Conservation (phyloP, 2,329 filamentous ascomycete species). For the Penicillium occitanis region DNA sequence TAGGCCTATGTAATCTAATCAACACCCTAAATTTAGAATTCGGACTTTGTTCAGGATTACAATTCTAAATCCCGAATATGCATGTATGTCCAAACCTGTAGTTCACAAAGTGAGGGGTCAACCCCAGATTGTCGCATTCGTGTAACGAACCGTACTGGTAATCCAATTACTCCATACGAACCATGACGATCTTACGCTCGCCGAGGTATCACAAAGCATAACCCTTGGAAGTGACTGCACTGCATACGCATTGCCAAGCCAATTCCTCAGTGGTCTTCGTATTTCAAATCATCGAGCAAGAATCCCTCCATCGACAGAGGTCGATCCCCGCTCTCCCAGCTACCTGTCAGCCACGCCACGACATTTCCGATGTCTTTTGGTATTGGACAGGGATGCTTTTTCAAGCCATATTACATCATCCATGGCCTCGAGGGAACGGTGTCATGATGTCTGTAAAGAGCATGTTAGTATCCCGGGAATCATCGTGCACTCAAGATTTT, state of each 20-base stretch:
- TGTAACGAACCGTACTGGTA: neutral
- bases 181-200: neutral
- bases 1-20: neutral
- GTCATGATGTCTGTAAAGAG: neutral
- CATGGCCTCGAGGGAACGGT: neutral
- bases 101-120: neutral
- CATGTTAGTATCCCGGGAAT: neutral
- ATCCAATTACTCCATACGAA: neutral
- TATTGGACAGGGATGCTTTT: neutral
- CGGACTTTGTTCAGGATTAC: neutral
- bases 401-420: neutral
- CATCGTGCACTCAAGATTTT: neutral
- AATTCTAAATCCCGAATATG: neutral
- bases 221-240: neutral
- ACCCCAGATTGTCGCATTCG: neutral
- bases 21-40: neutral
- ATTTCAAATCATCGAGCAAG: neutral
- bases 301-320: neutral
- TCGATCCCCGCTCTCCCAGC: neutral
- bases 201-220: neutral
- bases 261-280: neutral
- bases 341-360: neutral
- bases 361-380: neutral
- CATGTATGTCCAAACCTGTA: no score
- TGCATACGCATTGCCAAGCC: neutral